Evolutionary conservation across 1,284 basidiomycete species (phyloP).

Genomic region (Ganoderma resinaceum): DNA sequence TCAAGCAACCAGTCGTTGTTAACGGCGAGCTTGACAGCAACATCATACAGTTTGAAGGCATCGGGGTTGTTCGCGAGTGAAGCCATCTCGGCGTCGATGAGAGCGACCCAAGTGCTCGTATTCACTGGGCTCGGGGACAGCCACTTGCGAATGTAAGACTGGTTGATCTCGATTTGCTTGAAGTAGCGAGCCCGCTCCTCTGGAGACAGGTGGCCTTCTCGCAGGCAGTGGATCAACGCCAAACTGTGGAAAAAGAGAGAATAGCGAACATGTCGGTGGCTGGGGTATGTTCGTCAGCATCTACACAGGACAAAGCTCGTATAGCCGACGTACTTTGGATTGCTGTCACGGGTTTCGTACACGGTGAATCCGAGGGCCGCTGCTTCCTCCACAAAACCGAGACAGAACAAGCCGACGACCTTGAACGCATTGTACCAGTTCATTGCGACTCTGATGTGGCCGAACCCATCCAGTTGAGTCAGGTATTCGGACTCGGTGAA

Average conservation of each 20-base stretch:
- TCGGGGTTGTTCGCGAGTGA: constrained; percentile 60
- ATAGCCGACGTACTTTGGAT: constrained; percentile 60
- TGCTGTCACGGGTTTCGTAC: constrained; percentile 60
- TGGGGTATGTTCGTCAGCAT: constrained; percentile 34
- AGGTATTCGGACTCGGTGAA: constrained; percentile 66
- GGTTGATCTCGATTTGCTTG: constrained; percentile 64
- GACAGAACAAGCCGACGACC: constrained; percentile 66
- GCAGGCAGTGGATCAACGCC: constrained; percentile 63
- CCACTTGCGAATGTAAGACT: constrained; percentile 71
- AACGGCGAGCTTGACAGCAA: constrained; percentile 69
- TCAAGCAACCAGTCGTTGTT: constrained; percentile 74
- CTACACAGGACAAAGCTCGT: background rate
- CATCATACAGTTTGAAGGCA: constrained; percentile 70
- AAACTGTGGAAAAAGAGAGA: constrained; percentile 72
- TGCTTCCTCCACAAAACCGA: constrained; percentile 64
- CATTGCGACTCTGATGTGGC: constrained; percentile 57
- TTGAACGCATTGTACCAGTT: constrained; percentile 77
- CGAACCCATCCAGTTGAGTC: constrained; percentile 49
- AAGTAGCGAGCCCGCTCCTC: constrained; percentile 52
- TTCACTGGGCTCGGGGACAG: constrained; percentile 71
- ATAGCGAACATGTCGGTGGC: constrained; percentile 72
- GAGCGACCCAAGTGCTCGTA: constrained; percentile 67
- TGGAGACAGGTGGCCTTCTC: constrained; percentile 49
- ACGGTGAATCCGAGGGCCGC: constrained; percentile 67
- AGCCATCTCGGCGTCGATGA: constrained; percentile 73